phyloP scores from a whole-genome alignment of 306 rosid genomes.

The Bauhinia variegata region DNA sequence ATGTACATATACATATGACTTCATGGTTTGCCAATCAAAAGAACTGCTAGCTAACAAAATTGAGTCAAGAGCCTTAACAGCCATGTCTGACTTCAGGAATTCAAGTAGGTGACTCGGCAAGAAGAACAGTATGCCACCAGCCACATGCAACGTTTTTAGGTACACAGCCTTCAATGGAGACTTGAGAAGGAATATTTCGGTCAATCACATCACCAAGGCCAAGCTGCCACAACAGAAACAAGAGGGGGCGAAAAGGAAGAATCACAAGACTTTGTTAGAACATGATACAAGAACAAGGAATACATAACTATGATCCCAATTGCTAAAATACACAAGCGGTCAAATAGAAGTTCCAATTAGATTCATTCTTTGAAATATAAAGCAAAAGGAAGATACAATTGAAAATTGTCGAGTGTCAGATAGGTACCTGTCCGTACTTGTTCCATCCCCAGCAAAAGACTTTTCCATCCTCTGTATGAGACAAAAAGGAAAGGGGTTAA shows the following conservation, averaged over 20 bases:
- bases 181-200: constrained; percentile 85
- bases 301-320: background rate
- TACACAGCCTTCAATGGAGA: constrained; percentile 58
- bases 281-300: constrained; percentile 4
- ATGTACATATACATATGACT: constrained; percentile 58
- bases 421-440: constrained; percentile 93
- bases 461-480: constrained; percentile 66
- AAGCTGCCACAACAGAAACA: constrained; percentile 55
- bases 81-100: constrained; percentile 12
- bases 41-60: constrained; percentile 85
- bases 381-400: too few relatives aligned
- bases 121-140: constrained; percentile 98
- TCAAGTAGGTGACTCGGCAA: constrained; percentile 76
- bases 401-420: constrained; percentile 21
- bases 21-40: constrained; percentile 37
- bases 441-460: constrained; percentile 99
- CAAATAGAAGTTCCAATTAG: constrained; percentile 11
- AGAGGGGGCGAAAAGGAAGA: too few relatives aligned
- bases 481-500: constrained; percentile 29
- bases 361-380: constrained; percentile 7
- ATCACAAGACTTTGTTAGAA: constrained; percentile 20
- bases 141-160: constrained; percentile 84
- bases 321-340: background rate
- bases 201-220: constrained; percentile 95
- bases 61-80: constrained; percentile 43